phyloP scores from a whole-genome alignment of 202 grass and related monocot genomes.

The Saccharum hybrid region DNA sequence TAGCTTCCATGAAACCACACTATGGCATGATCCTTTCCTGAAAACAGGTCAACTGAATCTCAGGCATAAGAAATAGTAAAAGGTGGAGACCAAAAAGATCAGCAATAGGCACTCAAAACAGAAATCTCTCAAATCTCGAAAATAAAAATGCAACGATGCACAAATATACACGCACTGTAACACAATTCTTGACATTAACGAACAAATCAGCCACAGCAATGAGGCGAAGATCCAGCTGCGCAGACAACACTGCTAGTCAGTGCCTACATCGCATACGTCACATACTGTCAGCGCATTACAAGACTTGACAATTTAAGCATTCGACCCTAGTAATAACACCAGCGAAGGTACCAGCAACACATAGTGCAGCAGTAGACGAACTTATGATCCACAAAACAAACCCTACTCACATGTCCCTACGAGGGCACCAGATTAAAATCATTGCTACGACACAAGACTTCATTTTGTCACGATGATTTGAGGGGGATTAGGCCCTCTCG shows the following conservation, averaged over 20 bases:
- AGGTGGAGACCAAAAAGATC: too few species aligned
- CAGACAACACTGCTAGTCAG: background rate
- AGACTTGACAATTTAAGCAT: background rate
- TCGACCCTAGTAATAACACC: slow-evolving; percentile 8
- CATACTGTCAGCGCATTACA: background rate
- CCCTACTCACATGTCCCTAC: slow-evolving; percentile 26
- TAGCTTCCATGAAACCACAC: too few species aligned
- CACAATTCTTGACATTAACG: slow-evolving; percentile 4
- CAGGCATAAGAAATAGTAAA: too few species aligned
- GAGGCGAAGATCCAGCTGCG: background rate
- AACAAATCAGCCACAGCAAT: slow-evolving; percentile 7
- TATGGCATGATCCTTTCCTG: too few species aligned
- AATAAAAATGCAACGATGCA: background rate
- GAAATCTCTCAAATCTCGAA: too few species aligned
- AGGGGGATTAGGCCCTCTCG: slow-evolving; percentile 60
- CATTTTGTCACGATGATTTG: background rate
- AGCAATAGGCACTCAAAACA: too few species aligned
- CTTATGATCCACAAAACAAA: slow-evolving; percentile 33
- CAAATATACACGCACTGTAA: background rate
- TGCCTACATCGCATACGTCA: background rate
- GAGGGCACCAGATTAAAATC: slow-evolving; percentile 14
- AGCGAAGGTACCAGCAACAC: background rate
- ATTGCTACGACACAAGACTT: background rate
- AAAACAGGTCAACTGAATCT: too few species aligned
- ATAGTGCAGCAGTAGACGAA: background rate